Percentiles rank a stretch among this genome's conserved stretches.
These are phyloP conservation scores for Hypomontagnella submonticulosa DNA, from an alignment of 495 filamentous ascomycete species.

Conservation along the genomic window DNA sequence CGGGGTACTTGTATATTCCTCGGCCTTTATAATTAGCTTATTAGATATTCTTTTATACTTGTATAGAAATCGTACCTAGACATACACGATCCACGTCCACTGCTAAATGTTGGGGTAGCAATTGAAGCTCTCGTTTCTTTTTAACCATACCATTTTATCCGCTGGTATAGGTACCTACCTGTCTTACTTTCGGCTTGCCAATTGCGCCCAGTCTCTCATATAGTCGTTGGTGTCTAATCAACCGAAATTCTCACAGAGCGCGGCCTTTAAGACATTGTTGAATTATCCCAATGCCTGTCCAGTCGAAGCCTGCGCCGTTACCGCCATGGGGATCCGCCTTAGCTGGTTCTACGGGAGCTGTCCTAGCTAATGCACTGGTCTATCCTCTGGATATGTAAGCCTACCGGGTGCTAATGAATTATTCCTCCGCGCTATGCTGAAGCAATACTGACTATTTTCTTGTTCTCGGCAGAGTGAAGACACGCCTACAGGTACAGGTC, in stretches of 20 bases:
- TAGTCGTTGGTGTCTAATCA: background rate
- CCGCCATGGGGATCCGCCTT: slow-evolving; percentile 95
- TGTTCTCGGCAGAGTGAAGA: slow-evolving; percentile 78
- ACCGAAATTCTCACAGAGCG: too few relatives aligned
- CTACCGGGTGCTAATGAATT: slow-evolving; percentile 22
- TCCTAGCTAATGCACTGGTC: slow-evolving; percentile 93
- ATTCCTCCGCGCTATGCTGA: background rate
- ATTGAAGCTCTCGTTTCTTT: slow-evolving; percentile 31
- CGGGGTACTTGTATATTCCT: slow-evolving; percentile 10
- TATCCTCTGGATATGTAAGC: slow-evolving; percentile 97
- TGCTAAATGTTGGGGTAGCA: slow-evolving; percentile 22
- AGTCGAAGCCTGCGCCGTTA: slow-evolving; percentile 80
- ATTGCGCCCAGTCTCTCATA: background rate
- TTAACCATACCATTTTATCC: slow-evolving; percentile 41
- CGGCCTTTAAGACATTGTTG: background rate
- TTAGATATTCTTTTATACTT: background rate
- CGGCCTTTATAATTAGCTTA: slow-evolving; percentile 2
- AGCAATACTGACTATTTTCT: slow-evolving; percentile 26
- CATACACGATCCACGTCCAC: slow-evolving; percentile 1
- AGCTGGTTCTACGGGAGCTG: slow-evolving; percentile 91
- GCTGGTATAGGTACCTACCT: slow-evolving; percentile 8
- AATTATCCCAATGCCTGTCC: slow-evolving; percentile 70
- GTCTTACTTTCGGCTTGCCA: background rate
- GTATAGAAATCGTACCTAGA: slow-evolving; percentile 29
- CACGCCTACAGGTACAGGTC: slow-evolving; percentile 94